Percentiles rank a stretch among this genome's conserved stretches.
Conservation (phyloP, 805 yeast species). For the Barnettozyma vustinii region DNA sequence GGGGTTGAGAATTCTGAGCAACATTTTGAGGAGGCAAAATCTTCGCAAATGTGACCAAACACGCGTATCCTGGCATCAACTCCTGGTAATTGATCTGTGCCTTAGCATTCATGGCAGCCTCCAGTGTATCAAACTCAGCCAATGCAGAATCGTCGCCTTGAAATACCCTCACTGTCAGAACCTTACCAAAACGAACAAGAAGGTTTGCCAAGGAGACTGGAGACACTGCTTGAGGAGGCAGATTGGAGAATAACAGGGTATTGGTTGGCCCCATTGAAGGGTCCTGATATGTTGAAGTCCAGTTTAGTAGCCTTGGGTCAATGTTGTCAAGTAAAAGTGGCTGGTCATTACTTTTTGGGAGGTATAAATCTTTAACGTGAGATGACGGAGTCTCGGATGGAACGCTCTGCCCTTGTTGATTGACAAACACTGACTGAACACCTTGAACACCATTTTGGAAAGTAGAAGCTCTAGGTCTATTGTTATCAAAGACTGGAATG, state of each 20-base stretch:
- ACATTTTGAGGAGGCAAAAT: conserved; percentile 34
- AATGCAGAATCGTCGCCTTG: conserved; percentile 47
- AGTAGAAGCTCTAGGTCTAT: conserved; percentile 40
- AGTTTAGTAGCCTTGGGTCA: conserved; percentile 50
- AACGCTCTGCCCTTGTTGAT: conserved; percentile 5
- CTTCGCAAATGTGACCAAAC: conserved; percentile 82
- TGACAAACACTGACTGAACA: conserved; percentile 24
- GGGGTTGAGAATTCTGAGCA: conserved; percentile 2
- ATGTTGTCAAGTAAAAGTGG: conserved; percentile 47
- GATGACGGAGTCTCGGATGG: neutral
- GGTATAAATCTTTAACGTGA: conserved; percentile 3
- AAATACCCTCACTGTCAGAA: conserved; percentile 57
- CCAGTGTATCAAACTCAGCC: conserved; percentile 67
- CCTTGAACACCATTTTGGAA: conserved; percentile 25
- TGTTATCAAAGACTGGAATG: conserved; percentile 1
- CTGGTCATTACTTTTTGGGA: conserved; percentile 16
- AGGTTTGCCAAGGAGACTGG: conserved; percentile 55
- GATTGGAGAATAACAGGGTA: conserved; percentile 70
- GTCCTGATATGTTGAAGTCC: conserved; percentile 71
- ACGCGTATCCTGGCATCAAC: conserved; percentile 68
- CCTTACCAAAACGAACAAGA: conserved; percentile 55
- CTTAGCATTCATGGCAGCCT: conserved; percentile 74
- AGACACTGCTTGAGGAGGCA: conserved; percentile 54
- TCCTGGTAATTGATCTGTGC: conserved; percentile 79
- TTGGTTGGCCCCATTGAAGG: conserved; percentile 70